Percentiles rank a stretch among this genome's conserved stretches.
Conservation (phyloP, 148 eudicot species). For the Vaccinium macrocarpon region DNA sequence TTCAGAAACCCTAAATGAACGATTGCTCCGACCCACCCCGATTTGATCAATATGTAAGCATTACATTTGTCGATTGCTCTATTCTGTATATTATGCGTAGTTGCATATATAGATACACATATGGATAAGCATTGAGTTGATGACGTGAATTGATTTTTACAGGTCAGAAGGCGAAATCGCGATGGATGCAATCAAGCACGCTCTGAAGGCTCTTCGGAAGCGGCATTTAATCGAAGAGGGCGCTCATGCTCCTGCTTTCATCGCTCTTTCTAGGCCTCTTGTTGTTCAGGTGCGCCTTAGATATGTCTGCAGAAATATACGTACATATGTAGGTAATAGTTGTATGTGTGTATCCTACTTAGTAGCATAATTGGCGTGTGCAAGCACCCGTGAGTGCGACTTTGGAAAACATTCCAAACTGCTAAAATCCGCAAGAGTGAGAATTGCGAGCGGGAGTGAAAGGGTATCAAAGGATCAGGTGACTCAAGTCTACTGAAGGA, state of each 20-base stretch:
- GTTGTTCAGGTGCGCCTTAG: constrained; percentile 52
- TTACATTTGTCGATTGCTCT: not conserved
- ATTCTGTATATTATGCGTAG: not conserved
- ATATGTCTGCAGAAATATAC: not conserved
- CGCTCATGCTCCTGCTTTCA: constrained; percentile 75
- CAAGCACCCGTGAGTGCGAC: not conserved
- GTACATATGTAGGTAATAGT: not conserved
- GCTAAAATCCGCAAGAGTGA: not conserved
- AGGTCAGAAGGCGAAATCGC: constrained; percentile 67
- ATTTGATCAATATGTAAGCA: constrained; percentile 20
- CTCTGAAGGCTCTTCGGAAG: constrained; percentile 72
- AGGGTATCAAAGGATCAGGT: not conserved
- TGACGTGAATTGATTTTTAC: not conserved
- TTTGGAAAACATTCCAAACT: not conserved
- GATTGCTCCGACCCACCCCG: not conserved
- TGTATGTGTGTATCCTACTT: not conserved
- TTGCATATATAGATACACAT: too few species aligned
- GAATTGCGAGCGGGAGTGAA: not conserved
- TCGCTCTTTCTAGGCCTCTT: constrained; percentile 69
- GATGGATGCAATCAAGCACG: constrained; percentile 63
- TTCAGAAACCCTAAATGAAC: constrained; percentile 7
- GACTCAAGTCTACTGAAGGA: not conserved
- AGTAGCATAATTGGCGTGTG: not conserved
- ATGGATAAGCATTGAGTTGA: not conserved
- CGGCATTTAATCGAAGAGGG: constrained; percentile 83